Evolutionary conservation across 331 rosid species (phyloP).

Genomic region (Acacia concinna): DNA sequence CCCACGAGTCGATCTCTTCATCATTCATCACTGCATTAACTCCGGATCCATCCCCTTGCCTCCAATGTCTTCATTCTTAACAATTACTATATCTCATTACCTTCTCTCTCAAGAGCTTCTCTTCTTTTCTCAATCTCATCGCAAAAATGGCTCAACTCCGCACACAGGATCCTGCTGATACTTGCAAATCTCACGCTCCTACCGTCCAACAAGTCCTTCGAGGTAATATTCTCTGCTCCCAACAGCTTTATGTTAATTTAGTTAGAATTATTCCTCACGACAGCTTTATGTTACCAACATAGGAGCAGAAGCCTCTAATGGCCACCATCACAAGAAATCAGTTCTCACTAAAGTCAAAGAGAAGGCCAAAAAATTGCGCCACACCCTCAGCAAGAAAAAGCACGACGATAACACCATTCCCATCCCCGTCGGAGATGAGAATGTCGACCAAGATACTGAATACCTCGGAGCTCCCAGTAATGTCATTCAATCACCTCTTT

Average conservation of each 20-base stretch:
- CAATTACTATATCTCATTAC: slow-evolving; percentile 18
- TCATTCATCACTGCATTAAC: slow-evolving; percentile 37
- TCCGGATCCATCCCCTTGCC: slow-evolving; percentile 36
- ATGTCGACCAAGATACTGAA: slow-evolving; percentile 55
- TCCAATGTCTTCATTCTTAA: slow-evolving; percentile 21
- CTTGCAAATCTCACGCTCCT: slow-evolving; percentile 1
- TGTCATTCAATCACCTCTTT: neutral
- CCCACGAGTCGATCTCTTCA: slow-evolving; percentile 37
- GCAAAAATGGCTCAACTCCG: slow-evolving; percentile 66
- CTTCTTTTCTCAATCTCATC: neutral
- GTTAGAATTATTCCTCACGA: neutral
- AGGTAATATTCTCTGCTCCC: slow-evolving; percentile 43
- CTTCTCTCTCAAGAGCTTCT: slow-evolving; percentile 6
- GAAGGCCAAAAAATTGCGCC: slow-evolving; percentile 76
- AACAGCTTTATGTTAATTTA: neutral
- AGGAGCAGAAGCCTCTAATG: slow-evolving; percentile 52
- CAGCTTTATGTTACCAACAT: neutral
- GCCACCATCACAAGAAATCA: no score
- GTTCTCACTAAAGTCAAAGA: slow-evolving; percentile 86
- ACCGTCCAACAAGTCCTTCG: slow-evolving; percentile 67
- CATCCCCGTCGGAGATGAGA: slow-evolving; percentile 39
- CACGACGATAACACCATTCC: slow-evolving; percentile 52
- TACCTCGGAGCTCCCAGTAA: slow-evolving; percentile 80
- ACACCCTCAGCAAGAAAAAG: slow-evolving; percentile 79
- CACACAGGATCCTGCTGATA: slow-evolving; percentile 34